Conservation (phyloP, 345 rosid genomes). For the Abelmoschus esculentus region DNA sequence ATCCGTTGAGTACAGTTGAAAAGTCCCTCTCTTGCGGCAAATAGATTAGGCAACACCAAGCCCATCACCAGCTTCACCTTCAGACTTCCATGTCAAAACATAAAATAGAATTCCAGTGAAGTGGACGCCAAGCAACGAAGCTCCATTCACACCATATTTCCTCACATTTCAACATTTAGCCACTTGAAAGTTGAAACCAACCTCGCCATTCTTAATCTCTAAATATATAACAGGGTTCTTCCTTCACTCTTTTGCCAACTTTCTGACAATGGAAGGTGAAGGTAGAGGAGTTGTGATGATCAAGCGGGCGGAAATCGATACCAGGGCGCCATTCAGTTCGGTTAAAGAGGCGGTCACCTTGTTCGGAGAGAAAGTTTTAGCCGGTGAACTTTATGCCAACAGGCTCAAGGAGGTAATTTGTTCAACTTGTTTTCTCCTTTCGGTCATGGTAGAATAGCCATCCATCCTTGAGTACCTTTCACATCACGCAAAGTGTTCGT, state of each 20-base stretch:
- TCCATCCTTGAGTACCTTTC: not conserved
- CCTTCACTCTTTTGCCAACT: not conserved
- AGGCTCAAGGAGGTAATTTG: slow-evolving; percentile 46
- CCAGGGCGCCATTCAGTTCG: slow-evolving; percentile 62
- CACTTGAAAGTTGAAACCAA: not conserved
- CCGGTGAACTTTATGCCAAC: slow-evolving; percentile 49
- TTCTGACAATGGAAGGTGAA: slow-evolving; percentile 15
- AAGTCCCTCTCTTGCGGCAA: not conserved
- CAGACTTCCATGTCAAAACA: not conserved
- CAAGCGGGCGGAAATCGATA: slow-evolving; percentile 67
- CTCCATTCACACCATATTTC: not conserved
- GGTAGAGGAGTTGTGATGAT: slow-evolving; percentile 22
- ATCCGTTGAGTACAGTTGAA: not conserved
- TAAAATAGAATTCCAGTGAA: slow-evolving; percentile 17
- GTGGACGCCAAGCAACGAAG: slow-evolving; percentile 21
- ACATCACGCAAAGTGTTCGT: not conserved
- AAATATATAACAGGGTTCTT: not conserved
- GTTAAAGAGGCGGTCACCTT: slow-evolving; percentile 76
- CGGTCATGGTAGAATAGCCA: no score
- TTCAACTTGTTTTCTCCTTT: not conserved
- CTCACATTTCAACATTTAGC: not conserved
- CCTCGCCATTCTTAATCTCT: not conserved
- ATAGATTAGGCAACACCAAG: not conserved
- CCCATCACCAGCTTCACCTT: not conserved
- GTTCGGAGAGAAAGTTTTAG: slow-evolving; percentile 73